Evolutionary conservation across 805 yeast species (phyloP).

Genomic region (Myxozyma neotropica): DNA sequence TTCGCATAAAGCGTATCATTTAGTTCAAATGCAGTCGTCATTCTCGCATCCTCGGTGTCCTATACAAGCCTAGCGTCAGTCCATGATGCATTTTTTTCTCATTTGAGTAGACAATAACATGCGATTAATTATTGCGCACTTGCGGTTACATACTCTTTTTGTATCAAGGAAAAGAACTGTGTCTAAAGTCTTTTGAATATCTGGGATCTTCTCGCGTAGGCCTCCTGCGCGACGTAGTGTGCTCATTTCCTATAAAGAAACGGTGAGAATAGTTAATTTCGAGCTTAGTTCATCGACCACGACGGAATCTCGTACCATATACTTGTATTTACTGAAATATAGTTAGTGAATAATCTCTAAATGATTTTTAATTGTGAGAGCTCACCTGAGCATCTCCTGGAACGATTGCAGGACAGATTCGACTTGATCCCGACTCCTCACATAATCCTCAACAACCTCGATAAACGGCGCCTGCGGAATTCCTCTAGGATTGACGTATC

Average conservation of each 20-base stretch:
- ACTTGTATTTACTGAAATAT: constrained; percentile 65
- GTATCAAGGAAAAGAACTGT: constrained; percentile 63
- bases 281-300: too few relatives aligned
- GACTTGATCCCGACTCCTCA: constrained; percentile 70
- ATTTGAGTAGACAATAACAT: not conserved
- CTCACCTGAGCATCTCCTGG: constrained; percentile 75
- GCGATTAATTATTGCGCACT: too few relatives aligned
- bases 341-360: not conserved
- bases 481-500: constrained; percentile 76
- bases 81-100: constrained; percentile 12
- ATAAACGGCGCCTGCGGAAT: constrained; percentile 96
- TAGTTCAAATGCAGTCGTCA: constrained; percentile 82
- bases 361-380: not conserved
- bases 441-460: constrained; percentile 74
- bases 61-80: constrained; percentile 19
- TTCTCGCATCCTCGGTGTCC: constrained; percentile 44
- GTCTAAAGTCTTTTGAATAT: constrained; percentile 79
- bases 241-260: constrained; percentile 47
- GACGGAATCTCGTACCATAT: constrained; percentile 68
- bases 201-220: constrained; percentile 79
- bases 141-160: constrained; percentile 47
- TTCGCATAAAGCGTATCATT: constrained; percentile 90
- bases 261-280: too few relatives aligned
- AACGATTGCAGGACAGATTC: constrained; percentile 69
- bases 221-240: constrained; percentile 47